phyloP scores from a whole-genome alignment of 192 early-diverging fungal genomes.

The Coemansia reversa region DNA sequence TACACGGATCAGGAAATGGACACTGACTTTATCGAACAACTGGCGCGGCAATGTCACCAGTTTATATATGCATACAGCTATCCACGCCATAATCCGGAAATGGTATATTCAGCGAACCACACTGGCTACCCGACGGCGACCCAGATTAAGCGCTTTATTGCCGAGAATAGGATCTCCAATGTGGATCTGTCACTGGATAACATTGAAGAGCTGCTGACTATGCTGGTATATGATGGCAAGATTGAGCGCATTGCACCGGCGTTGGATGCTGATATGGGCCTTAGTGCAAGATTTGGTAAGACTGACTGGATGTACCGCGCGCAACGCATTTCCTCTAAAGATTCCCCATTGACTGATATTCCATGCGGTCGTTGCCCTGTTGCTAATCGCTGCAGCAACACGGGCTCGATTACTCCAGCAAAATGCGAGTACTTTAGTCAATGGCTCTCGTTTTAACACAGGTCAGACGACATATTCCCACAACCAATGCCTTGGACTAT shows the following conservation, averaged over 20 bases:
- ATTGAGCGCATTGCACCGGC: conserved; percentile 65
- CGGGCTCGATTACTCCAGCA: conserved; percentile 71
- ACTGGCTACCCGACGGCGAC: conserved; percentile 67
- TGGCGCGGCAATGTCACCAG: conserved; percentile 70
- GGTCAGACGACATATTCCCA: not conserved
- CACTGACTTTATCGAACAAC: conserved; percentile 81
- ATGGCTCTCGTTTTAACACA: conserved; percentile 68
- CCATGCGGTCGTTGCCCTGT: conserved; percentile 93
- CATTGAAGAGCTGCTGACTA: conserved; percentile 76
- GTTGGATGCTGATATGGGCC: conserved; percentile 56
- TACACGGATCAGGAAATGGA: conserved; percentile 92
- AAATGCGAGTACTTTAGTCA: conserved; percentile 79
- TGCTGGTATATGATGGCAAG: conserved; percentile 84
- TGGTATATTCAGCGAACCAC: conserved; percentile 65
- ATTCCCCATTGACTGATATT: conserved; percentile 68
- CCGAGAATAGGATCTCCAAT: conserved; percentile 65
- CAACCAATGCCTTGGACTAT: not conserved
- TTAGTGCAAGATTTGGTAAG: conserved; percentile 57
- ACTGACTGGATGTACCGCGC: conserved; percentile 73
- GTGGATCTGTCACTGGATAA: conserved; percentile 72
- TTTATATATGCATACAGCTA: conserved; percentile 62
- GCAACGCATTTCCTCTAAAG: conserved; percentile 51
- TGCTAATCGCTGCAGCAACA: conserved; percentile 68
- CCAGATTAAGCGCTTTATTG: conserved; percentile 71
- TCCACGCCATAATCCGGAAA: conserved; percentile 49